These are phyloP conservation scores for Psilocybe sp. DNA, from an alignment of 768 basidiomycete genomes.

Conservation along the genomic window DNA sequence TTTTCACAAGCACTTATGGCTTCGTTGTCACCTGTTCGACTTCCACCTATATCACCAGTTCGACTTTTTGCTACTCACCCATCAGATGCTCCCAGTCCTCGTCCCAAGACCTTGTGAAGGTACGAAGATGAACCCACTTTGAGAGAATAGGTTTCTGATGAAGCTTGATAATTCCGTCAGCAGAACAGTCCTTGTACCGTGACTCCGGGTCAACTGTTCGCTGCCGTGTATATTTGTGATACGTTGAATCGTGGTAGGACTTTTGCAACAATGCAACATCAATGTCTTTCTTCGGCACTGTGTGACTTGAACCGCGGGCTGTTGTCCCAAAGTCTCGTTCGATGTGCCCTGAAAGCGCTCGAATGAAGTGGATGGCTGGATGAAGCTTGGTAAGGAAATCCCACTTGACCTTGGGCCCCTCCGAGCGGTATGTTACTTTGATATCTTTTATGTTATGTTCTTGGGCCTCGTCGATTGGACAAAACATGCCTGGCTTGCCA, in stretches of 20 bases:
- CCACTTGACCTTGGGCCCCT: conserved; percentile 30
- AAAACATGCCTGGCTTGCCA: conserved; percentile 19
- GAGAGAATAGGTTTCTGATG: conserved; percentile 8
- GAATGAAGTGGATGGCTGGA: conserved; percentile 28
- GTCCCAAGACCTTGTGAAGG: conserved; percentile 7
- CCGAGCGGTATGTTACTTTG: conserved; percentile 30
- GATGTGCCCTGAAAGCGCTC: conserved; percentile 18
- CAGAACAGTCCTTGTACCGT: conserved; percentile 13
- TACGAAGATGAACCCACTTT: conserved; percentile 17
- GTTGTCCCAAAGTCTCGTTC: conserved; percentile 24
- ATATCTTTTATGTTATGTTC: conserved; percentile 36
- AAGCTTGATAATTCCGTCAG: conserved; percentile 12
- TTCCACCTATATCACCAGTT: too few species aligned
- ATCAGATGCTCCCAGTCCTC: conserved; percentile 11
- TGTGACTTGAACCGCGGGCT: conserved; percentile 22
- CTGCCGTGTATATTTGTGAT: conserved; percentile 16
- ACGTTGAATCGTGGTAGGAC: conserved; percentile 14
- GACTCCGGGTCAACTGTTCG: conserved; percentile 15
- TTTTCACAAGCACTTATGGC: too few species aligned
- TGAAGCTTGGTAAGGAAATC: conserved; percentile 27
- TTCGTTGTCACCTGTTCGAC: too few species aligned
- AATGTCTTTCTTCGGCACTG: conserved; percentile 17
- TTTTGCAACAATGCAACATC: conserved; percentile 16
- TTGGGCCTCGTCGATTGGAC: conserved; percentile 28
- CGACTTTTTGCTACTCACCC: too few species aligned